Base-by-base conservation (phyloP, 345 rosid genomes). In the Boechera stricta region DNA sequence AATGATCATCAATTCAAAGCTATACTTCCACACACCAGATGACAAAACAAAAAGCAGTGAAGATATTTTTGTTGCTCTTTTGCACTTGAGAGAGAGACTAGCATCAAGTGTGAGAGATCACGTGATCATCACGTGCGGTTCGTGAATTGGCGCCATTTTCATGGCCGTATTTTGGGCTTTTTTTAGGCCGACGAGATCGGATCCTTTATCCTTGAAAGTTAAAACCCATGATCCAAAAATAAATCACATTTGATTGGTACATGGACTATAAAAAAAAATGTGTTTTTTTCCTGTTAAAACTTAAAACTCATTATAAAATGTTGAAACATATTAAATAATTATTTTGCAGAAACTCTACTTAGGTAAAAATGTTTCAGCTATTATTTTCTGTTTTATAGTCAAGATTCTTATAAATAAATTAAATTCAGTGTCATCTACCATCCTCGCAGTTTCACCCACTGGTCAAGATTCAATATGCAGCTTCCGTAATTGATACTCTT, bases 81-180 rank as follows among this genome's bases (percentile, higher is more conserved):
- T 38, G 41, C 41, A 33, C 9, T 35, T 35, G 38, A 35, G 38
- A 35, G 33, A 55, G 69, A 36, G 60, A n/a, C 38, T 6, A 35
- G 38, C 7, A 6, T 28, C 29, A 28, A 28, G 69, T 39, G 52
- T 59, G 10, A 21, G 31, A 64, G 47, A 38, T 70, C 80, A 64
- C 76, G 76, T 77, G 78, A 26, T 41, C 10, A 9, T 54, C 71
- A 65, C 64, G 58, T 41, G 60, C 7, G 36, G 12, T 15, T 72
- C 61, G 31, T 29, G 36, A 16, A 76, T 60, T 5, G 69, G 53
- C 64, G 66, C 71, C 57, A 51, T n/a, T 69, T 64, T 36, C 16
- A 29, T 55, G 71, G 81, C 73, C 45, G 32, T 38, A 18, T 15
- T 35, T 47, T 77, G 76, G 80, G 73, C 70, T 18, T 48, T 48